Conservation (phyloP, 208 protist genomes). For the Acanthamoeba quina region DNA sequence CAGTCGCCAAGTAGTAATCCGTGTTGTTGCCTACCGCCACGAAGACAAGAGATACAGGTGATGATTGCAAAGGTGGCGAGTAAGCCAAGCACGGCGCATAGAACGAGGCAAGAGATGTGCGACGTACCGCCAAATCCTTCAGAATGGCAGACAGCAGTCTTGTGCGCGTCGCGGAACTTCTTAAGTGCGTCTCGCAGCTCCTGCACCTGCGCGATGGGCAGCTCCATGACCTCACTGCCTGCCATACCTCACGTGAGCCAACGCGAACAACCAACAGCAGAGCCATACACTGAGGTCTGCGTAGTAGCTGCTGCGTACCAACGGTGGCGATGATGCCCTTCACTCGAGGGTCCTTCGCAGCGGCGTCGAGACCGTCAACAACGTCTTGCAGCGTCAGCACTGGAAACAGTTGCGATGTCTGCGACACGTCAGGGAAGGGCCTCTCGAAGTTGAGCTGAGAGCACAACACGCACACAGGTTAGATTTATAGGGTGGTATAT, state of each 20-base stretch:
- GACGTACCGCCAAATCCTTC: slow-evolving; percentile 27
- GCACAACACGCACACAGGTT: not conserved
- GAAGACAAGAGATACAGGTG: not conserved
- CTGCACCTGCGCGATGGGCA: slow-evolving; percentile 68
- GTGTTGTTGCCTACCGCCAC: slow-evolving; percentile 17
- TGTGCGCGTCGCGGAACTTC: slow-evolving; percentile 35
- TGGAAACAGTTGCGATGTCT: slow-evolving; percentile 27
- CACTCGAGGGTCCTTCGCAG: slow-evolving; percentile 35
- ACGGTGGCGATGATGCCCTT: slow-evolving; percentile 52
- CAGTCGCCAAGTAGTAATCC: slow-evolving; percentile 61
- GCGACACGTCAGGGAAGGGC: slow-evolving; percentile 29
- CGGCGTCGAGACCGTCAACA: slow-evolving; percentile 29
- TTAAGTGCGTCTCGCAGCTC: slow-evolving; percentile 49
- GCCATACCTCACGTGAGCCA: not conserved
- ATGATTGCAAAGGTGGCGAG: not conserved
- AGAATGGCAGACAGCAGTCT: not conserved
- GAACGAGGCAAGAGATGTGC: not conserved
- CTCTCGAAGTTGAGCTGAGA: slow-evolving; percentile 68
- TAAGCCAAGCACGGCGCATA: not conserved
- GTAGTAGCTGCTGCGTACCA: not conserved
- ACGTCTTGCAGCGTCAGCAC: slow-evolving; percentile 40
- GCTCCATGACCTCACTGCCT: slow-evolving; percentile 41
- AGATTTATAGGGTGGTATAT: not conserved
- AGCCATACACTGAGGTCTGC: not conserved
- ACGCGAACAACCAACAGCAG: not conserved